These are phyloP conservation scores for Thozetella sp. DNA, from an alignment of 495 filamentous ascomycete species.

Conservation along the genomic window DNA sequence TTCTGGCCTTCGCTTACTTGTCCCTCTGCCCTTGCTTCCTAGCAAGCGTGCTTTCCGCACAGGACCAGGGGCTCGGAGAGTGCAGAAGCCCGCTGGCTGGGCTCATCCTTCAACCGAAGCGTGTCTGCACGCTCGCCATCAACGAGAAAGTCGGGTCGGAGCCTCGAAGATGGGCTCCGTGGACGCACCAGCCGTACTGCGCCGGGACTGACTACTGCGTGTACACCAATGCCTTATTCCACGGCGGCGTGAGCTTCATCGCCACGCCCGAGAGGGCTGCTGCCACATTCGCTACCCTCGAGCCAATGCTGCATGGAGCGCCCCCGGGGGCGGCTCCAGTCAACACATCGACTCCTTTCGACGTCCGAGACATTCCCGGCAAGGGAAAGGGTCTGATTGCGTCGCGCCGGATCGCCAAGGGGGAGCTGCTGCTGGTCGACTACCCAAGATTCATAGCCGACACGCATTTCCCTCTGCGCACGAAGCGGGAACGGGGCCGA, in stretches of 20 bases:
- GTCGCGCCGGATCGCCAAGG: slow-evolving; percentile 20
- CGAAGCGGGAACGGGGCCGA: slow-evolving; percentile 19
- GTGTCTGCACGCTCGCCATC: slow-evolving; percentile 20
- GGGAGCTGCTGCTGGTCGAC: slow-evolving; percentile 28
- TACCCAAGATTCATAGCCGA: slow-evolving; percentile 25
- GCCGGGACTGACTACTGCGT: slow-evolving; percentile 22
- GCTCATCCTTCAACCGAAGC: neutral
- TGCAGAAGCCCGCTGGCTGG: neutral
- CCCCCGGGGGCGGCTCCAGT: slow-evolving; percentile 11
- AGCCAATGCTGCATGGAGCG: slow-evolving; percentile 8
- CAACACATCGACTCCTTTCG: slow-evolving; percentile 19
- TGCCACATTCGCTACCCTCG: slow-evolving; percentile 9
- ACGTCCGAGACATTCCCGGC: slow-evolving; percentile 23
- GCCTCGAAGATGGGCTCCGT: slow-evolving; percentile 21
- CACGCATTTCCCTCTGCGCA: slow-evolving; percentile 19
- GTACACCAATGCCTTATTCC: slow-evolving; percentile 23
- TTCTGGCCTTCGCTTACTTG: no score
- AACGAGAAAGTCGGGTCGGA: slow-evolving; percentile 10
- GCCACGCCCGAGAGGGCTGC: slow-evolving; percentile 16
- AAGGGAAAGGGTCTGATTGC: slow-evolving; percentile 34
- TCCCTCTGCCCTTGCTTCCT: no score
- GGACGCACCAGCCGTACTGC: slow-evolving; percentile 28
- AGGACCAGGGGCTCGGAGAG: neutral
- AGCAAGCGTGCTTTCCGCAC: no score
- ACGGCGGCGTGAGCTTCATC: slow-evolving; percentile 27